Percentiles rank a stretch among this genome's conserved stretches.
phyloP scores from a whole-genome alignment of 495 filamentous ascomycete species.

The Penicillium pulvis region DNA sequence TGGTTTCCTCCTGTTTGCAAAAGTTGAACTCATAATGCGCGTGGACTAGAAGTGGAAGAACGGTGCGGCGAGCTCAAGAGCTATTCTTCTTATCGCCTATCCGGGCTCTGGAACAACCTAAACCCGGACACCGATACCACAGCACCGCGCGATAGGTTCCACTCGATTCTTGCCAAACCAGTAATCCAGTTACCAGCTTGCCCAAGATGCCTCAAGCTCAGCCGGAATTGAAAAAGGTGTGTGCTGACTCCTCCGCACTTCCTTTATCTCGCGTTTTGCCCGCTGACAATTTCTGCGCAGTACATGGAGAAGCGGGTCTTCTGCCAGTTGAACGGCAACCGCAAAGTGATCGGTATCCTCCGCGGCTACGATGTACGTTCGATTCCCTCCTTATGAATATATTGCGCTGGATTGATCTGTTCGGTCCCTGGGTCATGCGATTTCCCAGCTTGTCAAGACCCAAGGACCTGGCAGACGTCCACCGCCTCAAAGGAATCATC shows the following conservation, averaged over 20 bases:
- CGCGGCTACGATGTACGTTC: slow-evolving; percentile 89
- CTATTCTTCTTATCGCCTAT: slow-evolving; percentile 30
- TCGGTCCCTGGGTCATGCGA: not conserved
- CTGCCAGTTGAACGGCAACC: slow-evolving; percentile 95
- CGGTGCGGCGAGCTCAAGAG: slow-evolving; percentile 15
- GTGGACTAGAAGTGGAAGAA: slow-evolving; percentile 1
- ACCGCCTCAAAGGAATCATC: not conserved
- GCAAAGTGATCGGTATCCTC: slow-evolving; percentile 93
- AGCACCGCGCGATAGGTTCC: slow-evolving; percentile 19
- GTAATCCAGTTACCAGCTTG: slow-evolving; percentile 22
- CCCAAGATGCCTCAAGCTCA: slow-evolving; percentile 95
- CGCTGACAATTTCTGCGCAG: slow-evolving; percentile 50
- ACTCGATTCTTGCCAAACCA: slow-evolving; percentile 15
- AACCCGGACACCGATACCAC: slow-evolving; percentile 35
- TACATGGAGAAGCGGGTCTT: slow-evolving; percentile 99
- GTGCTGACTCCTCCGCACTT: slow-evolving; percentile 5
- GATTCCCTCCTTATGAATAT: not conserved
- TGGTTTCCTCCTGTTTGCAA: slow-evolving; percentile 69
- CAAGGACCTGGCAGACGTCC: not conserved
- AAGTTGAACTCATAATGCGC: slow-evolving; percentile 61
- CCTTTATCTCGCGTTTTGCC: not conserved
- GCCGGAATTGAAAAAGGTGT: slow-evolving; percentile 96
- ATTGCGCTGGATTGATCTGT: not conserved
- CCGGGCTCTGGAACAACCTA: slow-evolving; percentile 36
- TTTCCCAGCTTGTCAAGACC: not conserved